Evolutionary conservation across 1,284 basidiomycete genomes (phyloP), one percentile per base, ranked within the genome.

Genomic region (Sporisorium reilianum): DNA sequence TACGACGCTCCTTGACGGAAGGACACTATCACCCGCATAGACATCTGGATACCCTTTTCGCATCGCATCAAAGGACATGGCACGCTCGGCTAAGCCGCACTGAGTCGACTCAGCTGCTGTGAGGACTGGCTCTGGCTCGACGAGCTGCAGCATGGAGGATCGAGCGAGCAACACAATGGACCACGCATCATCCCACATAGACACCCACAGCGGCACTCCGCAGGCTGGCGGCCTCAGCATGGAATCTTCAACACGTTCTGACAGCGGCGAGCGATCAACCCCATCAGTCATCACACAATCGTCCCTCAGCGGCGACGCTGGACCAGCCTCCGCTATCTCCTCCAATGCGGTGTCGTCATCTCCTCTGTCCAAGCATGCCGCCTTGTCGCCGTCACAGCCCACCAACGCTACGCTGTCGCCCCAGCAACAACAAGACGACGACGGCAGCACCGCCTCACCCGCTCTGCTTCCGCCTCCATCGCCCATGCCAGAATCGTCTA

Each of bases 401-500:
- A 2, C 42, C 6, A 16, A 23, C 38, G 25, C 23, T 2, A 40
- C 48, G 11, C 22, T 51, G n/a, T 40, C 52, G 1, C 45, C 48
- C 8, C 45, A 48, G 11, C 38, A 30, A 20, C 32, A 32, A 28
- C 18, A 59, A 6, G n/a, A 26, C 18, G 20, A 41, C 38, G n/a
- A 41, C n/a, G n/a, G n/a, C 38, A 41, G 9, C 2, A 22, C 32
- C 3, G 46, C 40, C 34, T 58, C 65, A 3, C 51, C 59, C 2
- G 41, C 25, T 32, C 14, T 68, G 23, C 51, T 60, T 16, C 52
- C 54, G 10, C 58, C 68, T 10, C 58, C 58, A 4, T 65, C 62
- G 4, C 58, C 62, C 12, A 25, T 51, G 36, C 68, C 54, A 41
- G 63, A 65, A 18, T 71, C 63, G 12, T 65, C 58, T 11, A 26